These are phyloP conservation scores for Solanum hybrid DNA, from an alignment of 305 asterid species.

Conservation along the genomic window DNA sequence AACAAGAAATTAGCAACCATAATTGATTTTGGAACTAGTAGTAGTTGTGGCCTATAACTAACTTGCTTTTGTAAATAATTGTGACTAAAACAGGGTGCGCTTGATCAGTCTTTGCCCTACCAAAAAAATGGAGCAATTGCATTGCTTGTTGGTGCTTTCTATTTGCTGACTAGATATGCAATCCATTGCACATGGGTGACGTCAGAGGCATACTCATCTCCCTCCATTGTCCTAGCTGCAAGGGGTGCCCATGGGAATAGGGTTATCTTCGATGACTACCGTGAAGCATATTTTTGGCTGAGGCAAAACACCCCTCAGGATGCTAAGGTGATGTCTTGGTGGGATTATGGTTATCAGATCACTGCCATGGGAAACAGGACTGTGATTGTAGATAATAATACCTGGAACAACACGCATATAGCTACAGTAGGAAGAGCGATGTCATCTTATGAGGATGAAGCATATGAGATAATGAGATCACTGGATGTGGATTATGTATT, in stretches of 20 bases:
- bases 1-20: background rate
- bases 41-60: background rate
- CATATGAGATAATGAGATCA: slow-evolving; percentile 93
- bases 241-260: slow-evolving; percentile 95
- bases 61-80: background rate
- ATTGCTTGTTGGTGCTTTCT: slow-evolving; percentile 81
- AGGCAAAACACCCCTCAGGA: slow-evolving; percentile 83
- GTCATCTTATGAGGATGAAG: slow-evolving; percentile 97
- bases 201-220: slow-evolving; percentile 98
- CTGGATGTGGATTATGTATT: slow-evolving; percentile 89
- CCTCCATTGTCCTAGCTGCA: slow-evolving; percentile 96
- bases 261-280: slow-evolving; percentile 92
- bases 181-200: slow-evolving; percentile 99
- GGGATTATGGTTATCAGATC: slow-evolving; percentile 92
- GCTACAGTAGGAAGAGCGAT: slow-evolving; percentile 99
- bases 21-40: background rate
- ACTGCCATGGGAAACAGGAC: slow-evolving; percentile 93
- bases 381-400: slow-evolving; percentile 94
- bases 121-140: slow-evolving; percentile 83
- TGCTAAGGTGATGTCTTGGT: slow-evolving; percentile 93
- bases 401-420: slow-evolving; percentile 98
- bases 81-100: slow-evolving; percentile 49
- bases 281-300: slow-evolving; percentile 98
- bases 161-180: slow-evolving; percentile 84
- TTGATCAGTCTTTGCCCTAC: slow-evolving; percentile 77